phyloP scores from a whole-genome alignment of 2,329 filamentous ascomycete species.

The Colletotrichum karsti region DNA sequence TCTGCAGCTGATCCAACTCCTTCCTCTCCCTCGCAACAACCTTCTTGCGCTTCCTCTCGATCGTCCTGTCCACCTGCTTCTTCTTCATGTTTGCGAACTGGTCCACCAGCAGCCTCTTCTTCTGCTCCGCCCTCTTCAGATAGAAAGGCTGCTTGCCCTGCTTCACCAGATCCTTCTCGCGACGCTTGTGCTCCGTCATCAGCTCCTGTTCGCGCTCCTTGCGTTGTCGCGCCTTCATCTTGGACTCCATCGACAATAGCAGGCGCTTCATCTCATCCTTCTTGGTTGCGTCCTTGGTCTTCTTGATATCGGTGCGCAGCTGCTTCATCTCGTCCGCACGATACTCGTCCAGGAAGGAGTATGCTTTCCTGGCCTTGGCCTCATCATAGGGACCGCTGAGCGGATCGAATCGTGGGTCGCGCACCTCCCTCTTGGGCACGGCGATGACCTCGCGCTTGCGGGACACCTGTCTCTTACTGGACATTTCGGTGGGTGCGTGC shows the following conservation, averaged over 20 bases:
- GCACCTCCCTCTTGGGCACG: constrained; percentile 65
- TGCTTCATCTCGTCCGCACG: constrained; percentile 83
- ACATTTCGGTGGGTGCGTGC: constrained; percentile 86
- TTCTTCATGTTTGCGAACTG: constrained; percentile 86
- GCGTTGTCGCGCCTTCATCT: constrained; percentile 73
- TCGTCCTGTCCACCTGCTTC: constrained; percentile 82
- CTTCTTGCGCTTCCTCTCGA: constrained; percentile 93
- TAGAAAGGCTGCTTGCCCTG: constrained; percentile 95
- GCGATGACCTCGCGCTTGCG: constrained; percentile 79
- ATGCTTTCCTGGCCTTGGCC: constrained; percentile 73
- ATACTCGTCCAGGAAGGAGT: constrained; percentile 90
- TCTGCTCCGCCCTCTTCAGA: constrained; percentile 91
- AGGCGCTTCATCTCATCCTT: constrained; percentile 77
- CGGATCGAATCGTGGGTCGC: constrained; percentile 91
- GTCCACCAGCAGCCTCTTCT: constrained; percentile 83
- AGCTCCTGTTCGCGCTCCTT: constrained; percentile 77
- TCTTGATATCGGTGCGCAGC: constrained; percentile 73
- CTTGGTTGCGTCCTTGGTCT: constrained; percentile 68
- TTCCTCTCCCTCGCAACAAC: constrained; percentile 85
- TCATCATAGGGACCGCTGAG: constrained; percentile 61
- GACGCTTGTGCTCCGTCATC: constrained; percentile 77
- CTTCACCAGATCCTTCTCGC: constrained; percentile 85
- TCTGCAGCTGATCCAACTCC: constrained; percentile 60
- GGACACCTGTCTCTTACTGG: constrained; percentile 84
- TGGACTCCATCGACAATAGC: constrained; percentile 81